phyloP scores from a whole-genome alignment of 2,329 filamentous ascomycete species.

The Neonectria magnoliae region DNA sequence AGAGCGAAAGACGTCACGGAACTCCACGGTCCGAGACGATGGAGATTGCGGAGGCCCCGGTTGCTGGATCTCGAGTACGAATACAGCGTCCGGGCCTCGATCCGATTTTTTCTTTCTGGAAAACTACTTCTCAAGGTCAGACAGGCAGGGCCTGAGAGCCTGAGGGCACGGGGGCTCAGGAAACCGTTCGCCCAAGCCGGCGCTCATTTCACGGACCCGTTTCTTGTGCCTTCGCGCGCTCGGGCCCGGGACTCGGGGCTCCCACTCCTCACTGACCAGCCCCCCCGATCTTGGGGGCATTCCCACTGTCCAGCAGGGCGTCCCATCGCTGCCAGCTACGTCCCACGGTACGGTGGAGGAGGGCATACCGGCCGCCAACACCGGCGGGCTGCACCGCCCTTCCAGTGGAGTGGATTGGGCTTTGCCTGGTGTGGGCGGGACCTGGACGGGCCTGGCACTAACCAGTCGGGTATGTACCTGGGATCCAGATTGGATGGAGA shows the following conservation, averaged over 20 bases:
- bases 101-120: slow-evolving; percentile 2
- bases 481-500: slow-evolving; percentile 13
- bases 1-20: not conserved
- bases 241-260: not conserved
- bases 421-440: not conserved
- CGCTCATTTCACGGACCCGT: not conserved
- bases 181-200: slow-evolving; percentile 1
- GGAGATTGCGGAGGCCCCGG: slow-evolving; percentile 9
- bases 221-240: not conserved
- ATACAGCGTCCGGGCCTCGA: not conserved
- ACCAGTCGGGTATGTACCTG: slow-evolving; percentile 16
- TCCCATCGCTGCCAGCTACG: slow-evolving; percentile 2
- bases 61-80: not conserved
- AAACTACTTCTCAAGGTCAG: not conserved
- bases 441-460: slow-evolving; percentile 6
- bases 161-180: not conserved
- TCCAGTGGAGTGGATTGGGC: not conserved
- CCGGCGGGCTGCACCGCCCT: slow-evolving; percentile 2
- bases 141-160: not conserved
- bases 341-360: not conserved
- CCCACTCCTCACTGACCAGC: not conserved
- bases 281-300: not conserved
- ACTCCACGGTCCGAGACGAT: slow-evolving; percentile 11
- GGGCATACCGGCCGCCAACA: not conserved
- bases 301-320: not conserved